A percentile compares a stretch with the other conserved stretches of the same genome.
phyloP scores from a whole-genome alignment of 2,329 filamentous ascomycete genomes.

The Microsporum ferrugineum region DNA sequence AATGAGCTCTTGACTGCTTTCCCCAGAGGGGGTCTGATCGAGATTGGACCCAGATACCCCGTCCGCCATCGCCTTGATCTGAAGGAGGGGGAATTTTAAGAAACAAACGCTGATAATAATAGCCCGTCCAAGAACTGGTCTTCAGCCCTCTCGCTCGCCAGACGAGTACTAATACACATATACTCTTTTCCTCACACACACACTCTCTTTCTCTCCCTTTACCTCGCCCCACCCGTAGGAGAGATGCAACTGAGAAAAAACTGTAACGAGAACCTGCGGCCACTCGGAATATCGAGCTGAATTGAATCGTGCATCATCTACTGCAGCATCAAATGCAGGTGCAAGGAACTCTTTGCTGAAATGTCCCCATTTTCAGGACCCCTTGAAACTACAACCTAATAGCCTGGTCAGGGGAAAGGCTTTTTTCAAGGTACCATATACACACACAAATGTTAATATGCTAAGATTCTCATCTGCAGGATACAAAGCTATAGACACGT shows the following conservation, averaged over 20 bases:
- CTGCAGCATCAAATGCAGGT: not conserved
- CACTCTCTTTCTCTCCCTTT: not conserved
- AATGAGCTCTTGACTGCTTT: no score
- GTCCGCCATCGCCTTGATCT: no score
- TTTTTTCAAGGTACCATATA: no score
- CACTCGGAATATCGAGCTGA: not conserved
- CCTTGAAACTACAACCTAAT: not conserved
- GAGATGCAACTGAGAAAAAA: not conserved
- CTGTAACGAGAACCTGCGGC: not conserved
- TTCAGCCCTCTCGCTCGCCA: no score
- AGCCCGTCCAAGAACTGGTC: no score
- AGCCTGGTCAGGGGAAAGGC: not conserved
- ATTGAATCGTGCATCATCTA: not conserved
- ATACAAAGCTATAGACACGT: not conserved
- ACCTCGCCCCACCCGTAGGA: not conserved
- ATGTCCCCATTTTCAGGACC: not conserved
- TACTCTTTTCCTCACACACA: not conserved
- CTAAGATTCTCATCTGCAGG: not conserved
- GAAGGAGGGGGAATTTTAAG: no score
- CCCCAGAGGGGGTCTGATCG: not conserved
- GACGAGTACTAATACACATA: no score
- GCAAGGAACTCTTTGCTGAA: not conserved
- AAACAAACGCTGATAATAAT: no score
- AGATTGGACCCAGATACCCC: not conserved
- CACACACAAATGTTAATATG: no score